Percentiles rank a stretch among this genome's conserved stretches.
These are phyloP conservation scores for Mycena galopus DNA, from an alignment of 768 basidiomycete genomes.

Conservation along the genomic window DNA sequence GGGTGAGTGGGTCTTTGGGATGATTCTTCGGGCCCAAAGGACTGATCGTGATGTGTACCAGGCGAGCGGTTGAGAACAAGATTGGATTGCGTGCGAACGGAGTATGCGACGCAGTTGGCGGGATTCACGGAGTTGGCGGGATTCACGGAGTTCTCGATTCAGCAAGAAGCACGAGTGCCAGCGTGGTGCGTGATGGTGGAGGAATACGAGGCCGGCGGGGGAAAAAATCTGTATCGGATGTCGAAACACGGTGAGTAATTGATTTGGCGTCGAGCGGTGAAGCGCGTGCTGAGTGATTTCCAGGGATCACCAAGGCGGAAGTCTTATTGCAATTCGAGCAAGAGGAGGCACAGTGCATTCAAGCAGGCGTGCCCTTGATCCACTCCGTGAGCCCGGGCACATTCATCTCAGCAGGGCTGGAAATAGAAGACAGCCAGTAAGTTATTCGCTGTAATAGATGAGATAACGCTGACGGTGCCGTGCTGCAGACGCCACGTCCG, in stretches of 20 bases:
- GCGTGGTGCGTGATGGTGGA: neutral
- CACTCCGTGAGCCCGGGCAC: constrained; percentile 14
- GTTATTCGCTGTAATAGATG: neutral
- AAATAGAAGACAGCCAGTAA: constrained; percentile 27
- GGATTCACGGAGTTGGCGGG: neutral
- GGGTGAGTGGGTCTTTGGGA: constrained; percentile 33
- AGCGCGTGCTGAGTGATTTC: neutral
- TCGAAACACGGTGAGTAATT: neutral
- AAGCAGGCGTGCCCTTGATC: neutral
- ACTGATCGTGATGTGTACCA: neutral
- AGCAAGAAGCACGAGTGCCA: neutral
- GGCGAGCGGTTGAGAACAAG: neutral
- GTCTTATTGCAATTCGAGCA: constrained; percentile 9
- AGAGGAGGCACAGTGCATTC: neutral
- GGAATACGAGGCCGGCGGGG: neutral
- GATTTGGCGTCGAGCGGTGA: too few species aligned
- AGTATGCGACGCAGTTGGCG: neutral
- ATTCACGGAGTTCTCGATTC: too few species aligned
- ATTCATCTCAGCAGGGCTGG: constrained; percentile 1
- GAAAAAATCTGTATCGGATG: neutral
- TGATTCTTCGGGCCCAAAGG: too few species aligned
- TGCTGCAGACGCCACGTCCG: neutral
- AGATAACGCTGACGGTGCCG: neutral
- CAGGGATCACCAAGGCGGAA: neutral
- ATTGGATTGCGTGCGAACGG: neutral